phyloP scores from a whole-genome alignment of 352 stramenopile species.

The Phytophthora crassamura region DNA sequence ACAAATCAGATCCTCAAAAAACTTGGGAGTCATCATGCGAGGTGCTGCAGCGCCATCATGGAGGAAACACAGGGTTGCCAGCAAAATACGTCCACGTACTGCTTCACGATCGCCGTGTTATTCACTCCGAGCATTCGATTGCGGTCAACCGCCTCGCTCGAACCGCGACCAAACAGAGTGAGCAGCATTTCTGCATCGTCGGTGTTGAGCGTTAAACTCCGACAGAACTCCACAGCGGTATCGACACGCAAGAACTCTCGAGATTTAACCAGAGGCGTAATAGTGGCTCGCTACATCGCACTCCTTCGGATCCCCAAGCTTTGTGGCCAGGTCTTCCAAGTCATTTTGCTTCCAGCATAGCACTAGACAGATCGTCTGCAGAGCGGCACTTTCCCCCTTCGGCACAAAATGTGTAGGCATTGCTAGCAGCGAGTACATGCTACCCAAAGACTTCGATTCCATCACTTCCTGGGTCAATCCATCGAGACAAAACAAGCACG shows the following conservation, averaged over 20 bases:
- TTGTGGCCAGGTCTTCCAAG: not conserved
- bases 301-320: not conserved
- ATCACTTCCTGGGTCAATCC: not conserved
- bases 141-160: conserved; percentile 4
- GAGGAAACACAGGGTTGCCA: conserved; percentile 4
- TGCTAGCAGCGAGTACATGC: not conserved
- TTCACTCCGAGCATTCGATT: conserved; percentile 7
- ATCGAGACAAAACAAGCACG: conserved; percentile 10
- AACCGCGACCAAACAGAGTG: not conserved
- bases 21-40: conserved; percentile 2
- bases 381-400: not conserved
- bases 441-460: not conserved
- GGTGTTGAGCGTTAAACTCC: not conserved
- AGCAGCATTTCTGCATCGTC: not conserved
- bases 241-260: conserved; percentile 1
- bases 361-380: not conserved
- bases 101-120: not conserved
- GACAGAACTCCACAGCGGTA: not conserved
- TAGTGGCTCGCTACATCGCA: conserved; percentile 3
- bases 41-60: conserved; percentile 1
- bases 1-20: conserved; percentile 6
- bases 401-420: not conserved
- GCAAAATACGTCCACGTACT: conserved; percentile 1
- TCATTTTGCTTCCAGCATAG: conserved; percentile 13
- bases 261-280: conserved; percentile 10